Evolutionary conservation across 108 stramenopile genomes (phyloP).

Genomic region (Aurantiochytrium sp.): DNA sequence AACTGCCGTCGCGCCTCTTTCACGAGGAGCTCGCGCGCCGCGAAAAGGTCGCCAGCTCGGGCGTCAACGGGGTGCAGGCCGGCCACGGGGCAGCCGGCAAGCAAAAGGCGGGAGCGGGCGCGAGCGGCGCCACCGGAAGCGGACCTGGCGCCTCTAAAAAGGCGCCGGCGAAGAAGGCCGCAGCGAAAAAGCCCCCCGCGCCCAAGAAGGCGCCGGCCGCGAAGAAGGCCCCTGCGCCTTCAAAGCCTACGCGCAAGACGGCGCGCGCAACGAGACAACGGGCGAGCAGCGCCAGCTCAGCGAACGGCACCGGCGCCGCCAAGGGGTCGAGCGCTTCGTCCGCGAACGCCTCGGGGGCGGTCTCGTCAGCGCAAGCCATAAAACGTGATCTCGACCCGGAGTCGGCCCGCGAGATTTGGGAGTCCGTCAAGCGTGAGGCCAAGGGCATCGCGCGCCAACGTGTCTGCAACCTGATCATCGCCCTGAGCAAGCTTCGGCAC

Average conservation of each 20-base stretch:
- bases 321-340: too few species aligned
- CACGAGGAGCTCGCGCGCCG: slow-evolving; percentile 20
- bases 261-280: too few species aligned
- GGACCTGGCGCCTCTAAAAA: not conserved
- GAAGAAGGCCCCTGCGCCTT: not conserved
- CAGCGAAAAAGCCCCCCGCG: not conserved
- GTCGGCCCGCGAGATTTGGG: not conserved
- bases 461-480: not conserved
- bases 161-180: not conserved
- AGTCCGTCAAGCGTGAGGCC: not conserved
- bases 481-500: slow-evolving; percentile 18
- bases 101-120: not conserved
- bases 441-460: slow-evolving; percentile 9
- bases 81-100: not conserved
- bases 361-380: not conserved
- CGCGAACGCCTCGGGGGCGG: too few species aligned
- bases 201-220: not conserved
- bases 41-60: not conserved
- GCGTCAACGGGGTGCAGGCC: not conserved
- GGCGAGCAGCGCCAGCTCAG: too few species aligned
- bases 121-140: too few species aligned
- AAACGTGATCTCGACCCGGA: not conserved
- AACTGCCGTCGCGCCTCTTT: not conserved
- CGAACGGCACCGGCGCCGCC: too few species aligned
- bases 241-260: too few species aligned